Conservation (phyloP, 768 basidiomycete species). For the Psilocybe cubensis region DNA sequence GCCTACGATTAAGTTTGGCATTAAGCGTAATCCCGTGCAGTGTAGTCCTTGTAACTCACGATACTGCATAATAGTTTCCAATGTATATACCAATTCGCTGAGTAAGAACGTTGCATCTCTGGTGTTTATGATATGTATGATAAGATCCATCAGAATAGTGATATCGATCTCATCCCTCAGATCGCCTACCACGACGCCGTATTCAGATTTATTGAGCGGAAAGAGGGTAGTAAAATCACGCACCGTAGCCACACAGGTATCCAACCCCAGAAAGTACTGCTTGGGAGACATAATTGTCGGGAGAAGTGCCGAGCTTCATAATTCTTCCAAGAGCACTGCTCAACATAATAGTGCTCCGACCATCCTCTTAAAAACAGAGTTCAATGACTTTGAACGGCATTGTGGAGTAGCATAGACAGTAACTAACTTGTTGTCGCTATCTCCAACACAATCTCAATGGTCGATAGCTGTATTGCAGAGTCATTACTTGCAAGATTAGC, state of each 20-base stretch:
- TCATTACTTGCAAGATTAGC: conserved; percentile 4
- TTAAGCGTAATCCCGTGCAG: neutral
- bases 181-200: neutral
- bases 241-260: conserved; percentile 1
- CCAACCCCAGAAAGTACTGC: conserved; percentile 3
- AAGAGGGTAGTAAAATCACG: neutral
- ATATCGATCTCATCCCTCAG: conserved; percentile 3
- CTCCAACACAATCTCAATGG: neutral
- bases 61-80: conserved; percentile 2
- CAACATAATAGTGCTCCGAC: neutral
- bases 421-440: conserved; percentile 1
- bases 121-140: neutral
- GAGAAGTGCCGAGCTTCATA: neutral
- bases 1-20: neutral
- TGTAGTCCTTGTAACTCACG: neutral
- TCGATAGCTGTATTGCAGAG: neutral
- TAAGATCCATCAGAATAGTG: neutral
- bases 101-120: neutral
- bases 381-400: neutral
- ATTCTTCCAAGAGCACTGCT: neutral
- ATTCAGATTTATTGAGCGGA: neutral
- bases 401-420: neutral
- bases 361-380: neutral
- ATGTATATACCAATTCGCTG: neutral
- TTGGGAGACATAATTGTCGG: conserved; percentile 3